phyloP scores from a whole-genome alignment of 2,329 filamentous ascomycete genomes.

The Aurifilum marmelostoma region DNA sequence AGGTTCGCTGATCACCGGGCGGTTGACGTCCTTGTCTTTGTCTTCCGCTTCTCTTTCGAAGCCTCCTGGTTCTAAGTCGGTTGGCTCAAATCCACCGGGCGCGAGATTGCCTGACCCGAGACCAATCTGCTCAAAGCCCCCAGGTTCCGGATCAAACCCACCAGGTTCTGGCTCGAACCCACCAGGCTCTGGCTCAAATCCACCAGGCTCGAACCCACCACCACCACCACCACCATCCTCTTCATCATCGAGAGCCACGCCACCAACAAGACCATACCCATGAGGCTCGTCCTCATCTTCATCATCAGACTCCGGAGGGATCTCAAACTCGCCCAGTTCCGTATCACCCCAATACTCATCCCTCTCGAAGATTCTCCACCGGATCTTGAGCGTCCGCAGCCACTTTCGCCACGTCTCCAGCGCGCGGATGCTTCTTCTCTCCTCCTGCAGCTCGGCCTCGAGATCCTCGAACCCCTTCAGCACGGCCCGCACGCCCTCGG shows the following conservation, averaged over 20 bases:
- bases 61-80: slow-evolving; percentile 1
- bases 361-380: slow-evolving; percentile 64
- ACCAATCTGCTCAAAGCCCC: slow-evolving; percentile 1
- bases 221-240: slow-evolving; percentile 14
- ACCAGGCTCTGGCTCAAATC: slow-evolving; percentile 13
- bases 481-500: slow-evolving; percentile 72
- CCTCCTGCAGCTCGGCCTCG: slow-evolving; percentile 64
- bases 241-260: slow-evolving; percentile 1
- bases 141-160: slow-evolving; percentile 4
- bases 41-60: slow-evolving; percentile 2
- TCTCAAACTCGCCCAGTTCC: slow-evolving; percentile 17
- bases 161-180: slow-evolving; percentile 6
- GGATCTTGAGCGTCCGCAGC: slow-evolving; percentile 75
- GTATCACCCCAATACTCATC: slow-evolving; percentile 30
- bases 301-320: slow-evolving; percentile 32
- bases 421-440: slow-evolving; percentile 63
- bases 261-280: slow-evolving; percentile 3
- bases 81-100: slow-evolving; percentile 20
- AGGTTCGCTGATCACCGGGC: not conserved
- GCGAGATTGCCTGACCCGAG: not conserved
- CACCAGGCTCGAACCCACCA: slow-evolving; percentile 16
- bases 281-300: slow-evolving; percentile 27
- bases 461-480: slow-evolving; percentile 70
- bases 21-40: slow-evolving; percentile 11
- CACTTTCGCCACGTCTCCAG: slow-evolving; percentile 76